Percentiles rank a stretch among this genome's conserved stretches.
Conservation (phyloP, 2,329 filamentous ascomycete genomes). For the Cercospora sesami region DNA sequence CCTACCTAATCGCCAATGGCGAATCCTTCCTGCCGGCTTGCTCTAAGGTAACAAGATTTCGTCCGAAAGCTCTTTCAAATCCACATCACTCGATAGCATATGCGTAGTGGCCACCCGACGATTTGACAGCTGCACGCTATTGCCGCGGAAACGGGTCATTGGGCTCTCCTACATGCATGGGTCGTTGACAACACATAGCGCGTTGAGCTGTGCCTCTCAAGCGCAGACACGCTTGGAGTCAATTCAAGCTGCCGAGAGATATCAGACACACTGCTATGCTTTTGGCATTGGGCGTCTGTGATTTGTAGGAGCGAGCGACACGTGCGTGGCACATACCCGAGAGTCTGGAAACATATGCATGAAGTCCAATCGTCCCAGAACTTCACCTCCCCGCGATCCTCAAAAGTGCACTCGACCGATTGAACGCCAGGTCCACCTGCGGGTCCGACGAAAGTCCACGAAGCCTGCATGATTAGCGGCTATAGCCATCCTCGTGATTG, state of each 20-base stretch:
- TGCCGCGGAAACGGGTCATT: constrained; percentile 1
- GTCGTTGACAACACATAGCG: constrained; percentile 14
- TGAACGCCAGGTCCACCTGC: background rate
- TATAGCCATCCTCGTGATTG: background rate
- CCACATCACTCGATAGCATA: background rate
- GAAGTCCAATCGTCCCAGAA: background rate
- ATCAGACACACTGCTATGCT: background rate
- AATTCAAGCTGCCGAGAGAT: background rate
- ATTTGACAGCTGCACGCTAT: background rate
- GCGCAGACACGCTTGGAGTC: background rate
- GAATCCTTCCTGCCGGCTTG: background rate
- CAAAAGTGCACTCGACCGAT: background rate
- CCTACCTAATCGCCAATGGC: background rate
- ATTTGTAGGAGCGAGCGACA: background rate
- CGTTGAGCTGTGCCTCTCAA: constrained; percentile 3
- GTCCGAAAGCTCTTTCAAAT: background rate
- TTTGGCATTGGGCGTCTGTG: background rate
- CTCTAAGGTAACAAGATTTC: background rate
- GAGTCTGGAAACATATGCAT: background rate
- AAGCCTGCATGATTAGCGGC: constrained; percentile 8
- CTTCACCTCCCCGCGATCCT: background rate
- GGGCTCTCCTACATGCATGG: background rate
- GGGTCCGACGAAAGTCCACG: constrained; percentile 5
- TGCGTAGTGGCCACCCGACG: background rate
- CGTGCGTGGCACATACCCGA: background rate